Percentiles rank a stretch among this genome's conserved stretches.
Evolutionary conservation across 768 basidiomycete genomes (phyloP).

Genomic region (Termitomyces sp.): DNA sequence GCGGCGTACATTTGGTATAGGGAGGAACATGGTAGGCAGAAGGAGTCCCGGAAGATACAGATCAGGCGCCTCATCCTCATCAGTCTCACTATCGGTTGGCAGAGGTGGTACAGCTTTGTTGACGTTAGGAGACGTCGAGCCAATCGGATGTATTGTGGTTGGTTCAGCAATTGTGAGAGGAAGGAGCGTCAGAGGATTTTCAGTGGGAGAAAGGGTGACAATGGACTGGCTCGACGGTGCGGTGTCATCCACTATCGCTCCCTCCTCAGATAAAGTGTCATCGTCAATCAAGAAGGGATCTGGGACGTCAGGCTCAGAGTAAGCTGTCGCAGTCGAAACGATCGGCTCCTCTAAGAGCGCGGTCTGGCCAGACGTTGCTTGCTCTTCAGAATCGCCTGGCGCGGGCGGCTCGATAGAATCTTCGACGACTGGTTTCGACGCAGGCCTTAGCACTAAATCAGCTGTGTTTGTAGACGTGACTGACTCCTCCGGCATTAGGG

Average conservation of each 20-base stretch:
- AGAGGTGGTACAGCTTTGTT: slow-evolving; percentile 57
- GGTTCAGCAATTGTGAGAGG: slow-evolving; percentile 20
- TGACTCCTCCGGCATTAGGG: not conserved
- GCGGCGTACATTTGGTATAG: slow-evolving; percentile 83
- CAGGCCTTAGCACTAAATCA: not conserved
- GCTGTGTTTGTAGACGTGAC: not conserved
- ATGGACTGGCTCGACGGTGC: slow-evolving; percentile 16
- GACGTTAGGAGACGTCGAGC: slow-evolving; percentile 31
- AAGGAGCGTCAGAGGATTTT: slow-evolving; percentile 38
- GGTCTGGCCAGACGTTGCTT: not conserved
- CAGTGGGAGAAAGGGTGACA: slow-evolving; percentile 29
- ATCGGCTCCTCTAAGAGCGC: slow-evolving; percentile 14
- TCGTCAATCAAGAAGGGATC: slow-evolving; percentile 64
- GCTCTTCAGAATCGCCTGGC: not conserved
- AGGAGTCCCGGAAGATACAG: slow-evolving; percentile 67
- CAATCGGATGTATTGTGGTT: slow-evolving; percentile 14
- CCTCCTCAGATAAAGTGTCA: slow-evolving; percentile 37
- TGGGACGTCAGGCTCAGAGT: slow-evolving; percentile 44
- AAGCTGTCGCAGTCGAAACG: slow-evolving; percentile 23
- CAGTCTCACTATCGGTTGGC: slow-evolving; percentile 34
- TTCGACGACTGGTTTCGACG: not conserved
- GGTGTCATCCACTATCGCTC: slow-evolving; percentile 25
- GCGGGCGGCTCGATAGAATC: slow-evolving; percentile 2
- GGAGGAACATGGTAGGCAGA: slow-evolving; percentile 76
- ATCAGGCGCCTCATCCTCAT: slow-evolving; percentile 49